Percentiles rank a stretch among this genome's conserved stretches.
These are phyloP conservation scores for Pseudocercospora ulei DNA, from an alignment of 2,329 filamentous ascomycete species.

Conservation along the genomic window DNA sequence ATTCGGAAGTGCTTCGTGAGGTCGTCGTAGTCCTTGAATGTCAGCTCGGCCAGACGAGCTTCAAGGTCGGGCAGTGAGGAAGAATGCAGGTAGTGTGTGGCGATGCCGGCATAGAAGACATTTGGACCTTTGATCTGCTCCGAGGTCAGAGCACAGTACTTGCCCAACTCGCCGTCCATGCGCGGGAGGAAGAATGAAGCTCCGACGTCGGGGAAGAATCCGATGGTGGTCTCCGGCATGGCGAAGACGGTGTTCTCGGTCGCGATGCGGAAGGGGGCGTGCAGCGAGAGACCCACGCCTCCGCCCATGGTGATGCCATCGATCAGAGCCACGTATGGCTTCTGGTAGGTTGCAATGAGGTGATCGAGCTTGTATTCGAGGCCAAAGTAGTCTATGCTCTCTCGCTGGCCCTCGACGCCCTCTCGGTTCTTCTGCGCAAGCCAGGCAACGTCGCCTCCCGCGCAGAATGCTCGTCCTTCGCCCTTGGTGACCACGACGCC, in stretches of 20 bases:
- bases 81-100: constrained; percentile 93
- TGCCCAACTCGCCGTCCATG: constrained; percentile 76
- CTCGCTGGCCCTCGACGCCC: constrained; percentile 59
- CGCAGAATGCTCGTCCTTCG: constrained; percentile 76
- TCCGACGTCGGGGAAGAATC: constrained; percentile 97
- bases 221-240: constrained; percentile 97
- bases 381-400: constrained; percentile 75
- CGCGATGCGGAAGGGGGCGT: constrained; percentile 91
- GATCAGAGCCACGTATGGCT: constrained; percentile 92
- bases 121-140: constrained; percentile 72
- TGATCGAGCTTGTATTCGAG: constrained; percentile 96
- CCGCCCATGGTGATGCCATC: constrained; percentile 98
- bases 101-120: constrained; percentile 80
- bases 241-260: constrained; percentile 93
- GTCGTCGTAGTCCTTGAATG: constrained; percentile 67
- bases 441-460: constrained; percentile 78
- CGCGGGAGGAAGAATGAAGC: constrained; percentile 91
- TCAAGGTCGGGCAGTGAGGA: constrained; percentile 73
- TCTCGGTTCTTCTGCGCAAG: constrained; percentile 65
- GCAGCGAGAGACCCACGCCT: constrained; percentile 84
- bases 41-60: constrained; percentile 74
- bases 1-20: constrained; percentile 55
- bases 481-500: constrained; percentile 91
- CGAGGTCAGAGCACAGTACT: constrained; percentile 87
- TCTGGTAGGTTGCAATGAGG: constrained; percentile 82